Evolutionary conservation across 1,284 basidiomycete genomes (phyloP), one percentile per base, ranked within the genome.

Genomic region (Pseudozyma sp.): DNA sequence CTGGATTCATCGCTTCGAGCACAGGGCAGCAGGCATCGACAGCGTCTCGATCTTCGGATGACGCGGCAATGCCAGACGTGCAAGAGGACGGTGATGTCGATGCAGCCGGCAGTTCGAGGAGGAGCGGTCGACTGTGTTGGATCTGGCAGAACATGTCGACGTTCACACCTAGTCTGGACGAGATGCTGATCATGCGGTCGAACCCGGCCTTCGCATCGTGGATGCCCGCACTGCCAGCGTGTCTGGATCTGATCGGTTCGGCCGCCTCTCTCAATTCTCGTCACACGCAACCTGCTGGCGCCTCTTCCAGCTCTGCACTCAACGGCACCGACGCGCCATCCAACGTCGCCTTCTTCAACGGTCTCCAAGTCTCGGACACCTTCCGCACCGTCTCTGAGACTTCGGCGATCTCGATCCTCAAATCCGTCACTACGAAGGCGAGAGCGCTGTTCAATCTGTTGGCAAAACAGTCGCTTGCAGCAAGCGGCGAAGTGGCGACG

Each of bases 381-480:
- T 67, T 63, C 45, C 53, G 59, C 6, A 66, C 62, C 11, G 65
- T 73, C 2, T 68, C 70, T 0, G 65, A 70, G 16, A 48, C 56
- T 13, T 77, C 77, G 19, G 77, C 77, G 2, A 66, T 79, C 35
- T 77, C 76, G 13, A 75, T 77, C 24, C 72, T 79, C 59, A 70
- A 74, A 29, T 77, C 75, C 9, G 77, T 79, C 29, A 79, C 77
- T 1, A 57, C 57, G 2, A 79, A 77, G 29, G 77, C 77, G 2
- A 44, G 74, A 6, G 74, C 75, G 8, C 75, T 79, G 35, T 79
- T 79, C 65, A 68, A 68, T 34, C 33, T 75, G 11, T 30, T 79
- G 5, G 77, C 75, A 8, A 68, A 69, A 29, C 61, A 70, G 37
- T 44, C 52, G 16, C 39, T 64, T 7, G 48, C 54, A 3, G 9